Evolutionary conservation across 441 rosid genomes (phyloP).

Genomic region (Pelargonium exstipulatum): DNA sequence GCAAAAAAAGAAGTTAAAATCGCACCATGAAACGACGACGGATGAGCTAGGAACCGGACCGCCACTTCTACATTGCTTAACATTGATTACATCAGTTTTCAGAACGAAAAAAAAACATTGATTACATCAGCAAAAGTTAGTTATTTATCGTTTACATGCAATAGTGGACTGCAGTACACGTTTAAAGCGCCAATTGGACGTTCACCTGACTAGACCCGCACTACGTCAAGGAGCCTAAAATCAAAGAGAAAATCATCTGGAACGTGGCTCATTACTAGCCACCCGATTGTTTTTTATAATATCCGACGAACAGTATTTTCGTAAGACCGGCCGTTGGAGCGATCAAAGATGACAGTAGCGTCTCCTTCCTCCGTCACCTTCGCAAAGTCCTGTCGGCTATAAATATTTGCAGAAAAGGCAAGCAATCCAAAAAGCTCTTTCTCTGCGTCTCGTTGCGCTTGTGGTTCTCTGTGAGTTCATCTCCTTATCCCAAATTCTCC

Average conservation of each 20-base stretch:
- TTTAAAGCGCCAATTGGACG: background rate
- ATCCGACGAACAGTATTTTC: constrained; percentile 33
- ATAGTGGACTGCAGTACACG: background rate
- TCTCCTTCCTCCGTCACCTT: constrained; percentile 23
- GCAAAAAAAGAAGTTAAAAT: background rate
- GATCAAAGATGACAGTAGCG: constrained; percentile 19
- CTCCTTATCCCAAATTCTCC: background rate
- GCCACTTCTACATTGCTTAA: too few species aligned
- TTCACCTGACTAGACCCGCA: constrained; percentile 13
- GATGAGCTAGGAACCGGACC: background rate
- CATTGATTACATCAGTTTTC: too few species aligned
- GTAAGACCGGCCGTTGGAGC: constrained; percentile 34
- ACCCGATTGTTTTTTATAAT: constrained; percentile 22
- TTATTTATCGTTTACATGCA: too few species aligned
- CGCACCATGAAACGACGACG: background rate
- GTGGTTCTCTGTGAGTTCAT: constrained; percentile 1
- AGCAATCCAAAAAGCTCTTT: background rate
- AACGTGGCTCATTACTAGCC: constrained; percentile 15
- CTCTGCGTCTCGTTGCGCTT: background rate
- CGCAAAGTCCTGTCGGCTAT: background rate
- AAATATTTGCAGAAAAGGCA: background rate
- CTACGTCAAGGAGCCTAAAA: background rate
- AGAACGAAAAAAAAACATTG: too few species aligned
- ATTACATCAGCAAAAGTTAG: too few species aligned
- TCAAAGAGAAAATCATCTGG: constrained; percentile 10